These are phyloP conservation scores for Plasmodium vinckei DNA, from an alignment of 169 alveolate genomes.

Conservation along the genomic window DNA sequence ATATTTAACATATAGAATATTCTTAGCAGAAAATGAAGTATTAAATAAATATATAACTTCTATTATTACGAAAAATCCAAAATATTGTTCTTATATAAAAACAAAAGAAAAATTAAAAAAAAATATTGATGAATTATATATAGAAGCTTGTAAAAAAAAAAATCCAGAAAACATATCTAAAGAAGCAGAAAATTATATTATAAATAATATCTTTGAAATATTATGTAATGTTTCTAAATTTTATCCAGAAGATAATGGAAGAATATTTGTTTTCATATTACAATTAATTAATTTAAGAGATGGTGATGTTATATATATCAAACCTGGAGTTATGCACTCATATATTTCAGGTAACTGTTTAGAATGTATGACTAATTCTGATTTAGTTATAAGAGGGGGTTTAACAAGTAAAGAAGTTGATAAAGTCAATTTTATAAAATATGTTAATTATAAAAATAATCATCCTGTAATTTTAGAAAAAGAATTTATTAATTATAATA, in stretches of 20 bases:
- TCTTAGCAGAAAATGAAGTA: conserved; percentile 17
- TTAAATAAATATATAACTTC: conserved; percentile 14
- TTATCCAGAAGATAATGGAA: conserved; percentile 91
- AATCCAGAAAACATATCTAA: conserved; percentile 10
- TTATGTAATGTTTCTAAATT: conserved; percentile 67
- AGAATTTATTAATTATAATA: conserved; percentile 61
- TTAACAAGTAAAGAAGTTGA: conserved; percentile 95
- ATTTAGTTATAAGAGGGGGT: conserved; percentile 97
- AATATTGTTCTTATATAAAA: conserved; percentile 19
- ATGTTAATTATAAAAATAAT: conserved; percentile 54
- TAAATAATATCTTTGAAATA: conserved; percentile 41
- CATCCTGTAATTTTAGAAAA: conserved; percentile 51
- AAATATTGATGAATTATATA: conserved; percentile 28
- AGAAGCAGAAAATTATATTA: conserved; percentile 34
- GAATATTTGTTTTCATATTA: conserved; percentile 90
- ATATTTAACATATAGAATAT: conserved; percentile 20
- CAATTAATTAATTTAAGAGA: conserved; percentile 88
- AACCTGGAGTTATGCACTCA: conserved; percentile 95
- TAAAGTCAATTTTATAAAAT: conserved; percentile 54
- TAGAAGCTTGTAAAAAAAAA: conserved; percentile 36
- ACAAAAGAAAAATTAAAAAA: conserved; percentile 2
- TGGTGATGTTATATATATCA: conserved; percentile 93
- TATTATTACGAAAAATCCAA: conserved; percentile 17
- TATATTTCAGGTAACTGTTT: conserved; percentile 94
- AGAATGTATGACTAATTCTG: conserved; percentile 96